Evolutionary conservation across 2,329 filamentous ascomycete species (phyloP).

Genomic region (Trichothecium roseum): DNA sequence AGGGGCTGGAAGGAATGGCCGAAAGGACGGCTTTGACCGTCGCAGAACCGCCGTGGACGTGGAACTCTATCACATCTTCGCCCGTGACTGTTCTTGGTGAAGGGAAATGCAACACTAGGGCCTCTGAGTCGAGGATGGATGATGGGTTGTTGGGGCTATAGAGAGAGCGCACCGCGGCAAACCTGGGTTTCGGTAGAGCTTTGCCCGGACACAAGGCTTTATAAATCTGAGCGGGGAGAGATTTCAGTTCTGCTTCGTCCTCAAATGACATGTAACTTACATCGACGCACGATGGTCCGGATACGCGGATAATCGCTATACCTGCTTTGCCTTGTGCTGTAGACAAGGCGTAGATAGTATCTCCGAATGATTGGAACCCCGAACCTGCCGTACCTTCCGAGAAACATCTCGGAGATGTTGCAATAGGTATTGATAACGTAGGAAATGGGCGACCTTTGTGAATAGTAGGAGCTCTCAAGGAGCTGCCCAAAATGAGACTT

Average conservation of each 20-base stretch:
- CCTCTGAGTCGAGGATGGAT: slow-evolving; percentile 61
- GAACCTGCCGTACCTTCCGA: no score
- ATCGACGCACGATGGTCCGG: slow-evolving; percentile 63
- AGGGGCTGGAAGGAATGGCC: slow-evolving; percentile 47
- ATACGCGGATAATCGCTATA: slow-evolving; percentile 83
- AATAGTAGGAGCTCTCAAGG: no score
- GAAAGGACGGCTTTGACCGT: slow-evolving; percentile 77
- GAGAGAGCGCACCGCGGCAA: slow-evolving; percentile 65
- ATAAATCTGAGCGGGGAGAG: slow-evolving; percentile 31
- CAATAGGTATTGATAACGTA: no score
- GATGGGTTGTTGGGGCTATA: slow-evolving; percentile 35
- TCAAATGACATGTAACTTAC: slow-evolving; percentile 28
- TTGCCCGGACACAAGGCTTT: slow-evolving; percentile 37
- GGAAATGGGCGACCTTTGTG: no score
- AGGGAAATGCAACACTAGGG: slow-evolving; percentile 76
- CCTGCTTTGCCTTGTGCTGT: slow-evolving; percentile 78
- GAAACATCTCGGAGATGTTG: no score
- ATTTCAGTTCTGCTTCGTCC: not conserved
- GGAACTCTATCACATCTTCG: slow-evolving; percentile 84
- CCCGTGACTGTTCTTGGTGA: slow-evolving; percentile 77
- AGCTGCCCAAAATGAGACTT: no score
- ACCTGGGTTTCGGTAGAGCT: slow-evolving; percentile 33
- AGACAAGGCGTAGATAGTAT: slow-evolving; percentile 87
- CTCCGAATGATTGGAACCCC: slow-evolving; percentile 15
- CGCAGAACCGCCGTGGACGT: slow-evolving; percentile 86